phyloP scores from a whole-genome alignment of 1,139 yeast species.

The Pichia sp. region DNA sequence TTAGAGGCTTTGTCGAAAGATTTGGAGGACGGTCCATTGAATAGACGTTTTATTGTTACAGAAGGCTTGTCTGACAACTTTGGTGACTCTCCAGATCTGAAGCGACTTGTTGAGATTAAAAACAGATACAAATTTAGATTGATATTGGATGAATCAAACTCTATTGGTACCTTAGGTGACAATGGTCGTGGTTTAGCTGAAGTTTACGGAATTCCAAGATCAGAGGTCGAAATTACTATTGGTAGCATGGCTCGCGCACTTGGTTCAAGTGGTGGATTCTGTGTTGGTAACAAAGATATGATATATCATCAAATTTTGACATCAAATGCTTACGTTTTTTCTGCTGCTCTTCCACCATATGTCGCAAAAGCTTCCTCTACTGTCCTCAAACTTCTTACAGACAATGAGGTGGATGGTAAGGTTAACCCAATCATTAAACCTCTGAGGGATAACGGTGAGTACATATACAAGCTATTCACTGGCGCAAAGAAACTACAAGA shows the following conservation, averaged over 20 bases:
- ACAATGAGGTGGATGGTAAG: slow-evolving; percentile 17
- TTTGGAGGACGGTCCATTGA: slow-evolving; percentile 62
- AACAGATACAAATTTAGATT: slow-evolving; percentile 77
- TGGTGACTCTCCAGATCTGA: slow-evolving; percentile 77
- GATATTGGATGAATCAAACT: slow-evolving; percentile 78
- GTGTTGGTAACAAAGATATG: slow-evolving; percentile 80
- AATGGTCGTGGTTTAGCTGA: slow-evolving; percentile 86
- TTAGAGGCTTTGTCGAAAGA: slow-evolving; percentile 56
- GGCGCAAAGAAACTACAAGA: slow-evolving; percentile 28
- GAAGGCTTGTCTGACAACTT: slow-evolving; percentile 80
- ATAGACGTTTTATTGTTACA: slow-evolving; percentile 83
- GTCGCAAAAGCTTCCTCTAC: slow-evolving; percentile 69
- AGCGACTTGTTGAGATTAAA: slow-evolving; percentile 65
- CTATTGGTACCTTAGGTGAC: slow-evolving; percentile 79
- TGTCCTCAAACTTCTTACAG: slow-evolving; percentile 43
- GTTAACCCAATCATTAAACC: slow-evolving; percentile 19
- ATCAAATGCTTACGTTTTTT: slow-evolving; percentile 83
- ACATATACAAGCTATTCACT: slow-evolving; percentile 32
- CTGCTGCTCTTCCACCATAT: slow-evolving; percentile 93
- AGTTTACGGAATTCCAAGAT: slow-evolving; percentile 54
- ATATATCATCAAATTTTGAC: slow-evolving; percentile 89
- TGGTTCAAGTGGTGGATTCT: slow-evolving; percentile 93
- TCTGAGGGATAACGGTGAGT: slow-evolving; percentile 27
- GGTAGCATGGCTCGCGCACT: slow-evolving; percentile 81
- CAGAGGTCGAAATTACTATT: slow-evolving; percentile 72